A percentile compares a stretch with the other conserved stretches of the same genome.
Evolutionary conservation across 805 yeast species (phyloP).

Genomic region (Isabelozyma rhagii): DNA sequence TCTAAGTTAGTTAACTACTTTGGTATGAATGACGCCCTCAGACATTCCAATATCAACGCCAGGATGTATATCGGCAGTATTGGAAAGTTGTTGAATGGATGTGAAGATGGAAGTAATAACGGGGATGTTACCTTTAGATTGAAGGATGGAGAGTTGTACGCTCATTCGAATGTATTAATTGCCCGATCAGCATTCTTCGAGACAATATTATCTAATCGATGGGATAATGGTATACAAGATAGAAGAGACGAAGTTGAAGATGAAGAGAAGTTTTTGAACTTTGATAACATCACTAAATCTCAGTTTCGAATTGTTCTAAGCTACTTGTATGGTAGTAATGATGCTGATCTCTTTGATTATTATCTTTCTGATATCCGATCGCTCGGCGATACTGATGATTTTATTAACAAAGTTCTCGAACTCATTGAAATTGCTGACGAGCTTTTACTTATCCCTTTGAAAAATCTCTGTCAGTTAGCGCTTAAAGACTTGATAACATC

Average conservation of each 20-base stretch:
- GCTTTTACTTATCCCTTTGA: slow-evolving; percentile 55
- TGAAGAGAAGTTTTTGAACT: slow-evolving; percentile 27
- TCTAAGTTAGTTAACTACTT: slow-evolving; percentile 19
- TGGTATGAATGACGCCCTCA: slow-evolving; percentile 13
- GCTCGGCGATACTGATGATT: slow-evolving; percentile 29
- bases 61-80: slow-evolving; percentile 16
- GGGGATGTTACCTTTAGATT: slow-evolving; percentile 46
- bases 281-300: slow-evolving; percentile 38
- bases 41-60: slow-evolving; percentile 14
- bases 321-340: slow-evolving; percentile 56
- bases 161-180: slow-evolving; percentile 52
- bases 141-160: slow-evolving; percentile 43
- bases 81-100: slow-evolving; percentile 6
- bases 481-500: slow-evolving; percentile 53
- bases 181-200: slow-evolving; percentile 64
- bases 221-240: slow-evolving; percentile 32
- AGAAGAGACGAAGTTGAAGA: slow-evolving; percentile 1
- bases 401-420: slow-evolving; percentile 54
- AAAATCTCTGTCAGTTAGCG: slow-evolving; percentile 57
- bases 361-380: slow-evolving; percentile 13
- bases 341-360: slow-evolving; percentile 35
- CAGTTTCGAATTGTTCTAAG: slow-evolving; percentile 50
- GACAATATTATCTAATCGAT: slow-evolving; percentile 50
- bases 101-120: slow-evolving; percentile 12
- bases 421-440: slow-evolving; percentile 62